Evolutionary conservation across 495 filamentous ascomycete species (phyloP).

Genomic region (Apiosordaria backusii): DNA sequence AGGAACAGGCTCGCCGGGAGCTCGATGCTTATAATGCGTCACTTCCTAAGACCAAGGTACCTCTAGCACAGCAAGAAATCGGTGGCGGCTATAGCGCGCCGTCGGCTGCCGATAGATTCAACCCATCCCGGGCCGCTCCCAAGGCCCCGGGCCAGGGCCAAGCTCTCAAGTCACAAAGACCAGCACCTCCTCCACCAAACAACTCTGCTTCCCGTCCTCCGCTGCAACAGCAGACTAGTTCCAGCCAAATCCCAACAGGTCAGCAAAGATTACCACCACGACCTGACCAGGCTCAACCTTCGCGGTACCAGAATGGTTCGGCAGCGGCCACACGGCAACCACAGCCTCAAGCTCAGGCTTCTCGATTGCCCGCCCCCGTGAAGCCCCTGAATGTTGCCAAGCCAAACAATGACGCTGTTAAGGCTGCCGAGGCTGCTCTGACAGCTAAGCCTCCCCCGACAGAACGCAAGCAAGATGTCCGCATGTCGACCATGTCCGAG

Average conservation of each 20-base stretch:
- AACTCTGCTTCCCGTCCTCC: conserved; percentile 35
- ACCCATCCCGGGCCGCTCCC: conserved; percentile 70
- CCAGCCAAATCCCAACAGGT: conserved; percentile 22
- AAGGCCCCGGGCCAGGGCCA: conserved; percentile 45
- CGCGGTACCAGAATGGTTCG: conserved; percentile 41
- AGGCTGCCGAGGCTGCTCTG: conserved; percentile 77
- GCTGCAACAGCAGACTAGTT: conserved; percentile 41
- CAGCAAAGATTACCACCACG: conserved; percentile 30
- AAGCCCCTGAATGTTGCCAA: conserved; percentile 94
- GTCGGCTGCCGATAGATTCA: conserved; percentile 64
- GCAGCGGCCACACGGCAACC: conserved; percentile 32
- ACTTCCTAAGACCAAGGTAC: conserved; percentile 68
- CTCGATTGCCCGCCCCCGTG: conserved; percentile 65
- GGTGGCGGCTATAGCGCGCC: conserved; percentile 52
- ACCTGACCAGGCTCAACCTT: conserved; percentile 26
- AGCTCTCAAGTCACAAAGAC: conserved; percentile 50
- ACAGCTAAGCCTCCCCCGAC: conserved; percentile 63
- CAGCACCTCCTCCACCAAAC: conserved; percentile 50
- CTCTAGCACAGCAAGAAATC: conserved; percentile 84
- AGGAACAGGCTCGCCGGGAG: conserved; percentile 68
- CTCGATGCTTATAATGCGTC: conserved; percentile 84
- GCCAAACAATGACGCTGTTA: conserved; percentile 63
- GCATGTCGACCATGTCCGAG: conserved; percentile 97
- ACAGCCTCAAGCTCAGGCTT: conserved; percentile 40
- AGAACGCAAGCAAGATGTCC: conserved; percentile 78